phyloP scores from a whole-genome alignment of 1,284 basidiomycete species.

The Rhodotorula sp. region DNA sequence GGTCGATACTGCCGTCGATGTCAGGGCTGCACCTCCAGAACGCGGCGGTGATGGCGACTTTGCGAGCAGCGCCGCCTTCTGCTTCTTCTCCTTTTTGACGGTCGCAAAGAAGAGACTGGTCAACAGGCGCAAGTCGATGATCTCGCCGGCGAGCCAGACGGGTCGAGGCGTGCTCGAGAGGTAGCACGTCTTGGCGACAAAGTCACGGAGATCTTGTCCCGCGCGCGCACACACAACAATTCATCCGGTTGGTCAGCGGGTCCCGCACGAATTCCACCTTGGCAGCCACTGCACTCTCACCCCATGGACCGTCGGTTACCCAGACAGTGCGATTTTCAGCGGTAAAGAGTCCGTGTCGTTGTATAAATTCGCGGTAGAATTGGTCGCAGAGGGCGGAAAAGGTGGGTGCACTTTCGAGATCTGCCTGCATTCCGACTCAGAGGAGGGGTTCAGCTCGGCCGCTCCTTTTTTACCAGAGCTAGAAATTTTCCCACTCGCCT shows the following conservation, averaged over 20 bases:
- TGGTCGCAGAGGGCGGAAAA: conserved; percentile 67
- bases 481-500: conserved; percentile 64
- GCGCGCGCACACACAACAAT: background rate
- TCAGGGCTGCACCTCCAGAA: background rate
- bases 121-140: conserved; percentile 43
- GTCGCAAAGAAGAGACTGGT: conserved; percentile 32
- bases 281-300: conserved; percentile 41
- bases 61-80: background rate
- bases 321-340: conserved; percentile 50
- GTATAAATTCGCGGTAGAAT: conserved; percentile 65
- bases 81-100: conserved; percentile 45
- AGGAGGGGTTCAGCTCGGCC: background rate
- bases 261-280: background rate
- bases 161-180: conserved; percentile 64
- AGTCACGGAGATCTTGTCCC: conserved; percentile 69
- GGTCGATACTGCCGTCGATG: background rate
- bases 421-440: conserved; percentile 56
- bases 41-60: conserved; percentile 41
- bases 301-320: conserved; percentile 56
- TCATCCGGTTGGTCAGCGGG: background rate
- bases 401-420: conserved; percentile 72
- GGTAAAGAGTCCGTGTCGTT: conserved; percentile 50
- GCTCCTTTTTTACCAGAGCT: background rate
- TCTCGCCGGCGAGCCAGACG: conserved; percentile 48
- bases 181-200: conserved; percentile 70